phyloP scores from a whole-genome alignment of 331 rosid species.

The Malus hybrid region DNA sequence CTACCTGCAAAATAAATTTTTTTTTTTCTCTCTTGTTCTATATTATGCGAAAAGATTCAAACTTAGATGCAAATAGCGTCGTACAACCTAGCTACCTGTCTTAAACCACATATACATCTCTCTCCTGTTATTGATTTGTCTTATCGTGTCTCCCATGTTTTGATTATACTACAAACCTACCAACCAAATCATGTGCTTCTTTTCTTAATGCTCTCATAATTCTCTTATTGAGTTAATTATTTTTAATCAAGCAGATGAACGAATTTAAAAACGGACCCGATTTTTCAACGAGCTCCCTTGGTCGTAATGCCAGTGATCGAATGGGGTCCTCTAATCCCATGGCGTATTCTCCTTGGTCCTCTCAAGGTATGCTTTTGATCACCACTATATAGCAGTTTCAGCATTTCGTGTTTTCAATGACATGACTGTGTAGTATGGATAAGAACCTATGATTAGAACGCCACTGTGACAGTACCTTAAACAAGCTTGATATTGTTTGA shows the following conservation, averaged over 20 bases:
- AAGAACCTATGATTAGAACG: not conserved
- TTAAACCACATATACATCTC: not conserved
- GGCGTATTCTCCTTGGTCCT: conserved; percentile 56
- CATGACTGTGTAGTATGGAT: not conserved
- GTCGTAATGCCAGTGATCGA: conserved; percentile 32
- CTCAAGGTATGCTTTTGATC: conserved; percentile 39
- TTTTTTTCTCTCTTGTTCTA: not conserved
- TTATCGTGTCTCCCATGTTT: not conserved
- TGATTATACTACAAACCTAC: not conserved
- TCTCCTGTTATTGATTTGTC: not conserved
- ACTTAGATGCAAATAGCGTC: not conserved
- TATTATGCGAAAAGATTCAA: no score
- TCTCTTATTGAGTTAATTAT: not conserved
- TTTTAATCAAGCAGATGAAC: conserved; percentile 46
- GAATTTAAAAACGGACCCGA: conserved; percentile 56
- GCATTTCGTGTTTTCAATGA: not conserved
- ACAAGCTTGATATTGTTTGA: not conserved
- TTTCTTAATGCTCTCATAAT: not conserved
- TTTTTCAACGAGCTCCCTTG: conserved; percentile 48
- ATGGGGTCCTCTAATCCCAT: conserved; percentile 51
- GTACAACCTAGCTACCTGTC: not conserved
- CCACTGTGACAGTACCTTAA: no score
- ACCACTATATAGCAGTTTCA: not conserved
- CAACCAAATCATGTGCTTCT: not conserved
- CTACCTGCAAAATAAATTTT: no score